Evolutionary conservation across 345 rosid genomes (phyloP), one percentile per base, ranked within the genome.

Genomic region (Hypericum androsaemum): DNA sequence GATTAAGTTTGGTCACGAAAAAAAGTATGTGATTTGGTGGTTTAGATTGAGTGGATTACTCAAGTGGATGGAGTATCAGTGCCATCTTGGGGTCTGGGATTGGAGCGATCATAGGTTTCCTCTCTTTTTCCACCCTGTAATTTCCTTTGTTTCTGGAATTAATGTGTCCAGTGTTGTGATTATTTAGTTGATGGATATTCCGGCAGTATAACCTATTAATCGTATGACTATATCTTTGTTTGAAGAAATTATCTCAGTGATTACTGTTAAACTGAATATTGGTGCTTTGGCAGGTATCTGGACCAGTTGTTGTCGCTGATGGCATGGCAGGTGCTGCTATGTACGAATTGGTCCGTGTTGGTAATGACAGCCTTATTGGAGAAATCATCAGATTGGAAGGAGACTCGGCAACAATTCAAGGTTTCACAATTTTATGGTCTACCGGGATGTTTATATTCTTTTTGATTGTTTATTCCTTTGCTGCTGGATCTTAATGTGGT

Each of bases 261-360:
- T 15, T n/a, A n/a, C n/a, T n/a, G n/a, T 17, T 49, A 44, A n/a
- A 8, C 22, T 59, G 38, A 54, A 8, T 9, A n/a, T 13, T 50
- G 32, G 12, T 62, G 54, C 38, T 53, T 7, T 59, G 53, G 55
- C 77, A 92, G 98, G 99, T 94, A 7, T 94, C 99, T 50, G 99
- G 99, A 42, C 99, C 99, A 0, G 99, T 94, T 32, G 97, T 94
- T 50, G 75, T 94, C 50, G 99, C 99, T 1, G 99, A 94, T 75
- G 99, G 99, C 65, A 94, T 94, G 99, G 94, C 81, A 14, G 99
- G 99, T 55, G 99, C 99, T 59, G 99, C 99, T 51, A 94, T 94
- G 99, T 88, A 94, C 57, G 99, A 94, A 70, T 74, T 94, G 43
- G 99, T 94, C 55, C 99, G 99, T 62, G 99, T 94, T 28, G 99